Conservation (phyloP, 2,329 filamentous ascomycete species). For the Fusarium pseudocircinatum region DNA sequence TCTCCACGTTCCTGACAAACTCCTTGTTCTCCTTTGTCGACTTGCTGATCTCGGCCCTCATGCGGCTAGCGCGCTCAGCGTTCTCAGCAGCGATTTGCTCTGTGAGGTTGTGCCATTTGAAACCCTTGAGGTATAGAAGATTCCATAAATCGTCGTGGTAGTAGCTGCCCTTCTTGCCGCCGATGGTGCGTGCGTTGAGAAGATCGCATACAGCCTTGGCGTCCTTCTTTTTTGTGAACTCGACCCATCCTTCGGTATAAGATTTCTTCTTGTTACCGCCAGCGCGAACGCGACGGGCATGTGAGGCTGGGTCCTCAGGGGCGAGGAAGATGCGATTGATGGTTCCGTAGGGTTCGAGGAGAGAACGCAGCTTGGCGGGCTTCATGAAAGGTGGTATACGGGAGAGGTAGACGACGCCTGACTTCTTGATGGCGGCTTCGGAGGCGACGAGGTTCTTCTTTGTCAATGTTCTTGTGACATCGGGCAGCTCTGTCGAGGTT, state of each 20-base stretch:
- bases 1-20: slow-evolving; percentile 82
- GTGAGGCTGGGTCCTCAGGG: slow-evolving; percentile 75
- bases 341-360: slow-evolving; percentile 78
- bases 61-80: slow-evolving; percentile 77
- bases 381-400: slow-evolving; percentile 91
- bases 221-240: slow-evolving; percentile 79
- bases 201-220: slow-evolving; percentile 80
- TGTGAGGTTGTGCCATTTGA: slow-evolving; percentile 82
- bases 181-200: slow-evolving; percentile 80
- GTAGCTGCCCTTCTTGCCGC: slow-evolving; percentile 84
- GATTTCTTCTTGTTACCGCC: slow-evolving; percentile 86
- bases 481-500: slow-evolving; percentile 53
- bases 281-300: slow-evolving; percentile 71
- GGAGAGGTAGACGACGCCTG: slow-evolving; percentile 85
- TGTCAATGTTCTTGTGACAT: slow-evolving; percentile 63
- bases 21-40: slow-evolving; percentile 82
- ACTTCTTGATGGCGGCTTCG: slow-evolving; percentile 73
- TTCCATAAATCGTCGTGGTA: slow-evolving; percentile 92
- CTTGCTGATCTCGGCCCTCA: slow-evolving; percentile 81
- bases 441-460: slow-evolving; percentile 75
- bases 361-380: slow-evolving; percentile 77
- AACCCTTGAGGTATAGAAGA: slow-evolving; percentile 80
- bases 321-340: slow-evolving; percentile 83
- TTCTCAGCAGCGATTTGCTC: slow-evolving; percentile 85
- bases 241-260: slow-evolving; percentile 89